Evolutionary conservation across 1,284 basidiomycete genomes (phyloP), one percentile per base, ranked within the genome.

Genomic region (Malassezia furfur): DNA sequence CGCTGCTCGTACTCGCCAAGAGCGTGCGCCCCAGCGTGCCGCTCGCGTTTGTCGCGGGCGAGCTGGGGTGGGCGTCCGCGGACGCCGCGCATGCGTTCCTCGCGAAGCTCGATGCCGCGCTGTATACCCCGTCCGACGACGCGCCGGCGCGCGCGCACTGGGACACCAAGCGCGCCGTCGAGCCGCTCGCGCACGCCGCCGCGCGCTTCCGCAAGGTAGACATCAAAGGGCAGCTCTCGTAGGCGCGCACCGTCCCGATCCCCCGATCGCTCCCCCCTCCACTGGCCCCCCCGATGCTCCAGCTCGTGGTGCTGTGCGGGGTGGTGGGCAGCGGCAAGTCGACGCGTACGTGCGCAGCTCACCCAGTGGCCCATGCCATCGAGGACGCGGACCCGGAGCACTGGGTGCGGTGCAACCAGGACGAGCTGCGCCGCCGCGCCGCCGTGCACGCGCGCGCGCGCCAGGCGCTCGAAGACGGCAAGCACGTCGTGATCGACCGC

Each of bases 11-110:
- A 65, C 91, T 98, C 79, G 83, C 88, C 14, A 41, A 31, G 47
- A 63, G 66, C n/a, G 64, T 66, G 47, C 68, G 71, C 36, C 71
- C 71, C 0, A 59, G 59, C 10, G 57, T 96, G 21, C 80, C 86
- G n/a, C 79, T 98, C 46, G 64, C 79, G 3, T 89, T 88, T 76
- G 78, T 98, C 56, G 81, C 82, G 59, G 79, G 82, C 60, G 87
- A 91, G 72, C 83, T 98, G 54, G 88, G 83, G 22, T 96, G 94
- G 77, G 86, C 89, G 19, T 78, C 80, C 12, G 69, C 83, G 38
- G 76, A 81, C 47, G 82, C 83, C 46, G 80, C 85, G 9, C 80
- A 83, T 67, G 77, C 80, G 48, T 96, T 94, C 76, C 79, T 98
- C 25, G 73, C 76, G 56, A 77, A 82, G 49, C 85, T 91, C 76